These are phyloP conservation scores for Talaromyces sp. DNA, from an alignment of 2,329 filamentous ascomycete genomes.

Conservation along the genomic window DNA sequence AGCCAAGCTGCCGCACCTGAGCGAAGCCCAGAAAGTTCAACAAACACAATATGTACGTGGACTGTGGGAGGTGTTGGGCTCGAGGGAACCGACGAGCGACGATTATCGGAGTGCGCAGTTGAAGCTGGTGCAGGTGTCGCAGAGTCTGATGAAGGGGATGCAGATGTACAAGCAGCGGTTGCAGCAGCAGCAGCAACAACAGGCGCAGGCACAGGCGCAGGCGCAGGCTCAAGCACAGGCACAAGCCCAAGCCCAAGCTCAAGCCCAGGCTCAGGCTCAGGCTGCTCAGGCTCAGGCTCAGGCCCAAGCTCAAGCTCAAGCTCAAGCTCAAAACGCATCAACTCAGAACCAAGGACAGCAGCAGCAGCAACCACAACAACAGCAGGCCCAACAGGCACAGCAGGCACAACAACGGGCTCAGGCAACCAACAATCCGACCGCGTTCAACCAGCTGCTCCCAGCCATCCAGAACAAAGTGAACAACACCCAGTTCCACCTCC, in stretches of 20 bases:
- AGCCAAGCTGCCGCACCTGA: constrained; percentile 49
- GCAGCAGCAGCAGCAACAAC: constrained; percentile 29
- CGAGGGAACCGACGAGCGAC: constrained; percentile 42
- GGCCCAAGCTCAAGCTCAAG: constrained; percentile 12
- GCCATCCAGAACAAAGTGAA: constrained; percentile 46
- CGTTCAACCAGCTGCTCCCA: constrained; percentile 39
- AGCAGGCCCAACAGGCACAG: constrained; percentile 22
- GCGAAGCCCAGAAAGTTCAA: constrained; percentile 51
- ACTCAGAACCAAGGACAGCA: constrained; percentile 22
- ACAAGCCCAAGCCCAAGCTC: constrained; percentile 14
- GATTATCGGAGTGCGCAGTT: constrained; percentile 49
- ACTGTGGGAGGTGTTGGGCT: constrained; percentile 52
- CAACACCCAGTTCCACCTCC: constrained; percentile 40
- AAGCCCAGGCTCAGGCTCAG: constrained; percentile 12
- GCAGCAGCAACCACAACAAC: constrained; percentile 23
- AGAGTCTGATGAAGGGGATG: constrained; percentile 49
- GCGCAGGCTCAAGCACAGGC: constrained; percentile 19
- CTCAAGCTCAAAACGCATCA: constrained; percentile 22
- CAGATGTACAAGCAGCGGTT: constrained; percentile 42
- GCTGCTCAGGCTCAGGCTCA: constrained; percentile 24
- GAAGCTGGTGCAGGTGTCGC: constrained; percentile 49
- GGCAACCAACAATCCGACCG: constrained; percentile 31
- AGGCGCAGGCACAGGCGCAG: constrained; percentile 18
- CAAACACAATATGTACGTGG: constrained; percentile 51
- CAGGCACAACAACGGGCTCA: constrained; percentile 22